These are phyloP conservation scores for Fusarium longipes DNA, from an alignment of 2,329 filamentous ascomycete species.

Conservation along the genomic window DNA sequence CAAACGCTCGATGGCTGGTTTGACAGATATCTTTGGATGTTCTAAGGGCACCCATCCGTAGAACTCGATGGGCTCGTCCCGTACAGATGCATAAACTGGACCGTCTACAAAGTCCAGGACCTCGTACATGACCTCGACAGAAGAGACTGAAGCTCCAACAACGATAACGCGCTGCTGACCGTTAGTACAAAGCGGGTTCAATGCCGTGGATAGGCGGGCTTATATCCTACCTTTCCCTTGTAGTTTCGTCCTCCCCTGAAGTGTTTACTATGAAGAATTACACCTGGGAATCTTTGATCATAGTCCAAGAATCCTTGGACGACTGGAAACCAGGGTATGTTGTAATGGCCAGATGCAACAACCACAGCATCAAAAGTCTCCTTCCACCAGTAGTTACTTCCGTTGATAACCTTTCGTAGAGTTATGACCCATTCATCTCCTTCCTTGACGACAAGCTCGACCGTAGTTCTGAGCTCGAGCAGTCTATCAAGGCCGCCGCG, in stretches of 20 bases:
- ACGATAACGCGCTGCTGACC: constrained; percentile 19
- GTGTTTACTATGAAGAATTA: constrained; percentile 29
- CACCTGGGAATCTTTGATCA: not conserved
- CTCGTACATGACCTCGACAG: constrained; percentile 25
- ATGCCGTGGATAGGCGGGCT: fast-evolving
- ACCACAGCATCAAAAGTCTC: constrained; percentile 32
- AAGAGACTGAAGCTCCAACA: constrained; percentile 29
- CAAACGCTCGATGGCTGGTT: constrained; percentile 17
- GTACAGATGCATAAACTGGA: constrained; percentile 19
- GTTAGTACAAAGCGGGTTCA: not conserved
- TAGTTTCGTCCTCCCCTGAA: constrained; percentile 13
- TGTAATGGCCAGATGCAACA: constrained; percentile 31
- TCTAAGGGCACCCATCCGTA: constrained; percentile 31
- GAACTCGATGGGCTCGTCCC: constrained; percentile 10
- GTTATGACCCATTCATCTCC: constrained; percentile 16
- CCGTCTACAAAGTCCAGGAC: constrained; percentile 13
- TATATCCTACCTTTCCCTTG: constrained; percentile 8
- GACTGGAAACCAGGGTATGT: constrained; percentile 30
- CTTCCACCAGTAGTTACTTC: constrained; percentile 31
- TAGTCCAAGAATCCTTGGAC: constrained; percentile 19
- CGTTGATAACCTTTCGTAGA: constrained; percentile 16
- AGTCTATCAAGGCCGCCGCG: constrained; percentile 4
- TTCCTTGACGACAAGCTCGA: constrained; percentile 16
- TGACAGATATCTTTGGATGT: constrained; percentile 28
- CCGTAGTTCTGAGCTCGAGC: constrained; percentile 21